Evolutionary conservation across 169 alveolate species (phyloP).

Genomic region (Haemoproteus tartakovskyi): DNA sequence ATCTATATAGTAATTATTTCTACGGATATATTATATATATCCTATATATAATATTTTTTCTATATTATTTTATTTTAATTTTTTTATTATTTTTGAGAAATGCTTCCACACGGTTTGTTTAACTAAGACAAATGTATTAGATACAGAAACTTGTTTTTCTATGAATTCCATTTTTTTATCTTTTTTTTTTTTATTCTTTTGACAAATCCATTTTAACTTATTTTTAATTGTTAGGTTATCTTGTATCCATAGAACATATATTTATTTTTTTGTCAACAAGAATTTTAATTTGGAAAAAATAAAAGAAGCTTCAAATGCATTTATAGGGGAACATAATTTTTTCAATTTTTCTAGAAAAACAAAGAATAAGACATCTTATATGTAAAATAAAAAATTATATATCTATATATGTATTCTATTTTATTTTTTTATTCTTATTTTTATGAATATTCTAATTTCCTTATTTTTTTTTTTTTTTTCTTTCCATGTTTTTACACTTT

Average conservation of each 20-base stretch:
- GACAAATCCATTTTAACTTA: too few relatives aligned
- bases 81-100: too few relatives aligned
- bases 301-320: conserved; percentile 24
- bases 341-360: conserved; percentile 36
- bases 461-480: not conserved
- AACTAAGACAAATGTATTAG: too few relatives aligned
- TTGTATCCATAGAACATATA: conserved; percentile 48
- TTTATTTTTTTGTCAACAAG: conserved; percentile 45
- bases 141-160: too few relatives aligned
- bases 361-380: conserved; percentile 21
- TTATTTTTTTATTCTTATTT: not conserved
- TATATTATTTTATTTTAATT: too few relatives aligned
- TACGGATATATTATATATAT: too few relatives aligned
- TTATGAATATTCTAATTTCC: not conserved
- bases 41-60: too few relatives aligned
- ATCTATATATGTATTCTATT: not conserved
- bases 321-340: conserved; percentile 61
- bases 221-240: conserved; percentile 16
- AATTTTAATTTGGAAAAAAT: conserved; percentile 25
- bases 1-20: too few relatives aligned
- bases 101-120: too few relatives aligned
- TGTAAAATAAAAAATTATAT: not conserved
- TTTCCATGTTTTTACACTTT: not conserved
- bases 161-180: not conserved
- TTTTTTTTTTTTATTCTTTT: not conserved